Evolutionary conservation across 441 rosid species (phyloP).

Genomic region (Eruca vesicaria): DNA sequence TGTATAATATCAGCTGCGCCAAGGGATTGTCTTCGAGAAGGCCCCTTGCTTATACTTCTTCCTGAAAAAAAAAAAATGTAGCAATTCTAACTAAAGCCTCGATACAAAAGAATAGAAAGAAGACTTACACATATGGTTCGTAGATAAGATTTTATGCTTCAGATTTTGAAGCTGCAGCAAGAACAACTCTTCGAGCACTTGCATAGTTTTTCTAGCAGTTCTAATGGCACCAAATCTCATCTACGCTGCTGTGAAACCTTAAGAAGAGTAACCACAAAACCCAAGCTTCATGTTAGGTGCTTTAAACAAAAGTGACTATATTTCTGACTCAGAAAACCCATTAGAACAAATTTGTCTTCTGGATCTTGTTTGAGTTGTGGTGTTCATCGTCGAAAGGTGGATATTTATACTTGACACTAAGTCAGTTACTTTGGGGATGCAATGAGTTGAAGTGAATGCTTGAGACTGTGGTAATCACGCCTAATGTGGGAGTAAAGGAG

Average conservation of each 20-base stretch:
- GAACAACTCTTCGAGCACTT: not conserved
- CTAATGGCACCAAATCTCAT: not conserved
- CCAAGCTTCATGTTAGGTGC: no score
- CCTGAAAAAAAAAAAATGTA: not conserved
- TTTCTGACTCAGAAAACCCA: no score
- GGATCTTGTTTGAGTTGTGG: not conserved
- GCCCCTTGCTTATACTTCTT: not conserved
- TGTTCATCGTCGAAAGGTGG: not conserved
- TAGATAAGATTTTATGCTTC: not conserved
- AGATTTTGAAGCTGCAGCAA: not conserved
- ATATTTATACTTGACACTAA: no score
- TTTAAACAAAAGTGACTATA: no score
- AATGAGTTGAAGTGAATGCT: no score
- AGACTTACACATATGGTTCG: not conserved
- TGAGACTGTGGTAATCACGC: no score
- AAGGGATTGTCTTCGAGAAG: not conserved
- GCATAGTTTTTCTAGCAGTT: not conserved
- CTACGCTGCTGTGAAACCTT: not conserved
- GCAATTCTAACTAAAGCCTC: not conserved
- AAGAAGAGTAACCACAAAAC: not conserved
- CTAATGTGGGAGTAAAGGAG: no score
- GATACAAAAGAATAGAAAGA: not conserved
- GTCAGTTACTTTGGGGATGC: not conserved
- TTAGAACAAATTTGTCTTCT: not conserved
- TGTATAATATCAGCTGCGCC: slow-evolving; percentile 1